Conservation (phyloP, 495 filamentous ascomycete genomes). For the Oidiodendron maius region DNA sequence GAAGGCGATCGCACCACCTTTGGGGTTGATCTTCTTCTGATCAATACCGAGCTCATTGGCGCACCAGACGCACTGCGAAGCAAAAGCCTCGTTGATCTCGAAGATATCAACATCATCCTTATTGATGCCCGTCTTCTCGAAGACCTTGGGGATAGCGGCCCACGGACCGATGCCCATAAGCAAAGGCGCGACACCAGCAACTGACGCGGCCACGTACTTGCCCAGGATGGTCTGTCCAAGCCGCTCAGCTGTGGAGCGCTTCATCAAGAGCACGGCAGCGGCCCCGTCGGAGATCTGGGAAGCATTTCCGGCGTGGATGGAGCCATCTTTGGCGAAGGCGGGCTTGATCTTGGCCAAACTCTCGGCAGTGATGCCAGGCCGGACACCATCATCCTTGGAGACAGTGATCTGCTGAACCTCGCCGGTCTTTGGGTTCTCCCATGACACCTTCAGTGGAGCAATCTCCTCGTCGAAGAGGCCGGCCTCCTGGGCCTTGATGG, state of each 20-base stretch:
- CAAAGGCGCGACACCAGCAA: constrained; percentile 86
- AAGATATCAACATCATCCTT: constrained; percentile 94
- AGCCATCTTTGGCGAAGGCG: constrained; percentile 86
- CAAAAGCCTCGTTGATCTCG: constrained; percentile 99
- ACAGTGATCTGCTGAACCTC: constrained; percentile 84
- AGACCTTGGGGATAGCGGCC: constrained; percentile 90
- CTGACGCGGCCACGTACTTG: constrained; percentile 78
- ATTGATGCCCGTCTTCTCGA: constrained; percentile 76
- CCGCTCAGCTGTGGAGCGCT: constrained; percentile 80
- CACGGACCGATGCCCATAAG: constrained; percentile 96
- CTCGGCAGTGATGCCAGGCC: constrained; percentile 80
- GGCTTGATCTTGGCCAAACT: constrained; percentile 82
- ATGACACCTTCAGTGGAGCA: constrained; percentile 74
- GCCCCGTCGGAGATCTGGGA: constrained; percentile 94
- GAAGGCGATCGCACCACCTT: constrained; percentile 98
- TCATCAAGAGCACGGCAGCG: constrained; percentile 93
- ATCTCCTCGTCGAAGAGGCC: constrained; percentile 96
- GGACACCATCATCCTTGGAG: constrained; percentile 79
- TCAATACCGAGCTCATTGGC: constrained; percentile 80
- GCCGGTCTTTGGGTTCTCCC: constrained; percentile 81
- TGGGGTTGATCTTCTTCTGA: constrained; percentile 83
- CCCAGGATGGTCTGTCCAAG: constrained; percentile 85
- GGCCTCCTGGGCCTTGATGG: constrained; percentile 72
- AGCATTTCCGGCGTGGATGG: constrained; percentile 94
- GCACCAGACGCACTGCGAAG: constrained; percentile 92